Conservation (phyloP, 345 rosid genomes). For the Aethionema arabicum region DNA sequence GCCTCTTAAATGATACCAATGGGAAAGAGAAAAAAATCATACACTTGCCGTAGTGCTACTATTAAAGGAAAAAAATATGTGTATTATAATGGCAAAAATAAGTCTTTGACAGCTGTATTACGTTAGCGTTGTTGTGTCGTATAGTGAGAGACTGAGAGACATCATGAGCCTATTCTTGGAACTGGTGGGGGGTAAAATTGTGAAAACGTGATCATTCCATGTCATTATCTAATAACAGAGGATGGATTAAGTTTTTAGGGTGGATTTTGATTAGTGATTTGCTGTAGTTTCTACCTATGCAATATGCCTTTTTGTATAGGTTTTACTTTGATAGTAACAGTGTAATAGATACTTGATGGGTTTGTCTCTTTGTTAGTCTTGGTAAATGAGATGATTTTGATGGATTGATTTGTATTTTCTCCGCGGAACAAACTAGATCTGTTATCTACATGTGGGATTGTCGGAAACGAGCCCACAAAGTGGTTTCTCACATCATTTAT, state of each 20-base stretch:
- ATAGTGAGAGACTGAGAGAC: constrained; percentile 25
- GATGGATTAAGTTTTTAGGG: neutral
- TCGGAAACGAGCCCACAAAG: constrained; percentile 41
- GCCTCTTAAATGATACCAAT: constrained; percentile 24
- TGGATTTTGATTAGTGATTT: constrained; percentile 15
- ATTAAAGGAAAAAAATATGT: constrained; percentile 23
- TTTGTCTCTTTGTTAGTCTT: constrained; percentile 1
- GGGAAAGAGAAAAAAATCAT: neutral
- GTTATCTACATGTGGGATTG: constrained; percentile 37
- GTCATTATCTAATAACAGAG: constrained; percentile 28
- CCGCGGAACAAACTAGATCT: constrained; percentile 31
- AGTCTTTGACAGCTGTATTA: constrained; percentile 38
- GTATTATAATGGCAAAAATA: constrained; percentile 22
- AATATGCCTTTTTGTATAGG: constrained; percentile 23
- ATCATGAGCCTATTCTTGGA: constrained; percentile 26
- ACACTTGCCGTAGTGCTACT: constrained; percentile 31
- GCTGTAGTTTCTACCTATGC: constrained; percentile 32
- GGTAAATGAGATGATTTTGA: constrained; percentile 29
- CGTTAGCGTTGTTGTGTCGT: constrained; percentile 36
- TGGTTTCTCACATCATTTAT: constrained; percentile 32
- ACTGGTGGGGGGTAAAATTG: constrained; percentile 15
- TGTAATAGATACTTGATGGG: neutral
- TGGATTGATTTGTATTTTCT: constrained; percentile 28
- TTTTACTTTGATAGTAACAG: constrained; percentile 21
- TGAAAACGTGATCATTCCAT: constrained; percentile 22